Evolutionary conservation across 441 rosid species (phyloP).

Genomic region (Adansonia rubrostipa): DNA sequence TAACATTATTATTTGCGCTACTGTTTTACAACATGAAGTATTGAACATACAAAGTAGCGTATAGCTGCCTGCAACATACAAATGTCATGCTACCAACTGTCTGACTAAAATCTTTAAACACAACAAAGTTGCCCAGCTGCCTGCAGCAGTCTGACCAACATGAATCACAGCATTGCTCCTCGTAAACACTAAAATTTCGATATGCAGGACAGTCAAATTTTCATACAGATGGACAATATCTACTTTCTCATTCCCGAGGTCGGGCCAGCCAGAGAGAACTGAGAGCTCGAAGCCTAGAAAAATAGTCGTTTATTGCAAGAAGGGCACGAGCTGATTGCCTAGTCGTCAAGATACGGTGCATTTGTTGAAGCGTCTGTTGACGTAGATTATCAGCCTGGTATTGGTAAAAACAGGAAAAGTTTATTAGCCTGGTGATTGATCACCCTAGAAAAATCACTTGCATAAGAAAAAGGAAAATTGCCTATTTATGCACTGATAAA

Average conservation of each 20-base stretch:
- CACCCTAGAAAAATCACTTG: background rate
- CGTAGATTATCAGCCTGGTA: conserved; percentile 71
- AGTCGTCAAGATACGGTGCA: conserved; percentile 69
- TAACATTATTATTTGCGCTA: too few species aligned
- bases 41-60: too few species aligned
- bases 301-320: conserved; percentile 65
- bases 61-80: too few species aligned
- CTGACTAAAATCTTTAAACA: too few species aligned
- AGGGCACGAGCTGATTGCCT: conserved; percentile 76
- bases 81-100: too few species aligned
- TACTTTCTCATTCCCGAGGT: conserved; percentile 52
- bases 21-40: too few species aligned
- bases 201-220: background rate
- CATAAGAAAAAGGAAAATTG: background rate
- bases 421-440: background rate
- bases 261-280: conserved; percentile 82
- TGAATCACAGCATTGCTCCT: too few species aligned
- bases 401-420: background rate
- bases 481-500: background rate
- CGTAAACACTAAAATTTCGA: too few species aligned
- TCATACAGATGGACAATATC: background rate
- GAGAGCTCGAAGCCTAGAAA: conserved; percentile 67
- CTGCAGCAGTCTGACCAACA: too few species aligned
- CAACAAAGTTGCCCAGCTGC: too few species aligned
- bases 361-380: conserved; percentile 71